These are phyloP conservation scores for Gnomoniopsis sp. DNA, from an alignment of 2,329 filamentous ascomycete genomes.

Conservation along the genomic window DNA sequence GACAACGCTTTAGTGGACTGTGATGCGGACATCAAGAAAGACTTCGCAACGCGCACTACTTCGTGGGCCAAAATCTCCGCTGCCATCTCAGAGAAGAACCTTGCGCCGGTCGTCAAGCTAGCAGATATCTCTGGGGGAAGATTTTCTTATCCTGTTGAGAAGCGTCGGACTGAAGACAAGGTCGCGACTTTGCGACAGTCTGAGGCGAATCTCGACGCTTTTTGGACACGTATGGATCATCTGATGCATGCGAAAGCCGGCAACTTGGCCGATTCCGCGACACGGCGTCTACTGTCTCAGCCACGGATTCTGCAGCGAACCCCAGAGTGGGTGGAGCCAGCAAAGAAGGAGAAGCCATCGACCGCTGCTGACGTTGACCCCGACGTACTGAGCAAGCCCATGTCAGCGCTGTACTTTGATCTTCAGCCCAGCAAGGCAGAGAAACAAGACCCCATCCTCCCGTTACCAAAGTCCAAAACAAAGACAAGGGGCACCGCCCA, in stretches of 20 bases:
- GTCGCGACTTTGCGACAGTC: constrained; percentile 40
- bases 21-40: constrained; percentile 15
- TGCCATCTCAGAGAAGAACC: neutral
- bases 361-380: no score
- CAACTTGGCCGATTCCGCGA: constrained; percentile 25
- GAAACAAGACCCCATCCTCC: neutral
- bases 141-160: constrained; percentile 42
- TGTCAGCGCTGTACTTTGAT: constrained; percentile 25
- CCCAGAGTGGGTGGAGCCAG: constrained; percentile 41
- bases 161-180: constrained; percentile 42
- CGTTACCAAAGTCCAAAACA: constrained; percentile 13
- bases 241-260: constrained; percentile 19
- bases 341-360: constrained; percentile 5
- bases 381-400: constrained; percentile 15
- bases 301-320: constrained; percentile 42
- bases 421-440: neutral
- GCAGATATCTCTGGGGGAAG: constrained; percentile 33
- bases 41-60: constrained; percentile 7
- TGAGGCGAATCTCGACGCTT: constrained; percentile 44
- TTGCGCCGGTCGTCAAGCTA: constrained; percentile 17
- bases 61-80: neutral
- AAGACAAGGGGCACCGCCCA: constrained; percentile 22
- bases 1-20: constrained; percentile 21
- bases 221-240: constrained; percentile 39
- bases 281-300: constrained; percentile 29